A percentile compares a stretch with the other conserved stretches of the same genome.
phyloP scores from a whole-genome alignment of 1,139 yeast species.

The Pichia terricola region DNA sequence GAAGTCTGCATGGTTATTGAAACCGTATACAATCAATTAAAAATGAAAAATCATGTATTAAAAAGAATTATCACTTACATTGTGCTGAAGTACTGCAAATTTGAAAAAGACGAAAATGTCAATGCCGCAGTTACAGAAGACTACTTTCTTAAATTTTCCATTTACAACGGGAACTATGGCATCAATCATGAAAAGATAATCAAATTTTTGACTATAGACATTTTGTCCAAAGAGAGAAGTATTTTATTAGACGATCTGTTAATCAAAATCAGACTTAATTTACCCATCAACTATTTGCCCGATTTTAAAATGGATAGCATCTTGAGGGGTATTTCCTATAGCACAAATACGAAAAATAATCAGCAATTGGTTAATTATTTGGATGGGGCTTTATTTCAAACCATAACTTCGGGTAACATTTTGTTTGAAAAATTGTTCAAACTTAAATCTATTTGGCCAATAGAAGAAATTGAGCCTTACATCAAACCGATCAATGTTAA shows the following conservation, averaged over 20 bases:
- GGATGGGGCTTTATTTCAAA: neutral
- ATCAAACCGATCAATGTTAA: slow-evolving; percentile 46
- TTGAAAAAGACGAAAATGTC: no score
- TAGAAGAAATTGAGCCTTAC: slow-evolving; percentile 65
- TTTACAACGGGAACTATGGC: neutral
- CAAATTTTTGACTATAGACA: slow-evolving; percentile 23
- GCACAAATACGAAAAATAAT: slow-evolving; percentile 4
- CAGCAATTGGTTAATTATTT: slow-evolving; percentile 1
- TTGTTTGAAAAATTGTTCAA: slow-evolving; percentile 57
- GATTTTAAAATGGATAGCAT: slow-evolving; percentile 22
- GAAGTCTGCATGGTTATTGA: neutral
- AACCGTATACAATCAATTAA: neutral
- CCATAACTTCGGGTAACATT: slow-evolving; percentile 36
- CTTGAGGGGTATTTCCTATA: slow-evolving; percentile 23
- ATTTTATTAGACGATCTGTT: slow-evolving; percentile 36
- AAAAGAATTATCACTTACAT: neutral
- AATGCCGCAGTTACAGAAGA: neutral
- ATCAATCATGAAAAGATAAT: slow-evolving; percentile 30
- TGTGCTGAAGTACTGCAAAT: neutral
- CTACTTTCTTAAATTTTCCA: slow-evolving; percentile 11
- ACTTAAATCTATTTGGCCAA: slow-evolving; percentile 56
- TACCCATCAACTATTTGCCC: slow-evolving; percentile 40
- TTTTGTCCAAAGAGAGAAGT: slow-evolving; percentile 1
- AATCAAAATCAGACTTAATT: slow-evolving; percentile 51
- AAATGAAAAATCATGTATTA: neutral